These are phyloP conservation scores for Cercis canadensis DNA, from an alignment of 306 rosid genomes.

Conservation along the genomic window DNA sequence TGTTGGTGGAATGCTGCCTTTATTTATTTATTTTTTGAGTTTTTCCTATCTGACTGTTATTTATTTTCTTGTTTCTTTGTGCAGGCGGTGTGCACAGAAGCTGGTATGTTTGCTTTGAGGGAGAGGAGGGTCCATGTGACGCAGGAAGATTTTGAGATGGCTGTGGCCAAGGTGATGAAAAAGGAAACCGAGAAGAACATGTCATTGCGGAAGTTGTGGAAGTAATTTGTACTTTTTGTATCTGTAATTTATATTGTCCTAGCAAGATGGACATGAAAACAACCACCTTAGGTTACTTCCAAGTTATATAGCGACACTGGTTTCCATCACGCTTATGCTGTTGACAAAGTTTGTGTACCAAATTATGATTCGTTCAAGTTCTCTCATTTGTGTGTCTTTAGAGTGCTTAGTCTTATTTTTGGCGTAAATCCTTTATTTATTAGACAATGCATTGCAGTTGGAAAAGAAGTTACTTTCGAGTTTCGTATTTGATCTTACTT, in stretches of 20 bases:
- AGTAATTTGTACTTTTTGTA: slow-evolving; percentile 54
- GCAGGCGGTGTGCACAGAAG: slow-evolving; percentile 99
- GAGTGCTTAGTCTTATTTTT: not conserved
- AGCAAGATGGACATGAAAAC: slow-evolving; percentile 30
- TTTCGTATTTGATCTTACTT: too few relatives aligned
- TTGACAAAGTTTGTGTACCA: slow-evolving; percentile 41
- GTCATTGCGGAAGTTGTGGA: slow-evolving; percentile 98
- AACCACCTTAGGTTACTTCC: slow-evolving; percentile 23
- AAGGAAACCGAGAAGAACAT: slow-evolving; percentile 93
- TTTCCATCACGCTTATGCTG: slow-evolving; percentile 30
- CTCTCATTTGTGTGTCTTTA: slow-evolving; percentile 16
- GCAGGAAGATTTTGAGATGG: slow-evolving; percentile 99
- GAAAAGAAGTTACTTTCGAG: too few relatives aligned
- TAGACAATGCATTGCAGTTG: too few relatives aligned
- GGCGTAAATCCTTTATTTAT: too few relatives aligned
- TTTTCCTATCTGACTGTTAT: not conserved
- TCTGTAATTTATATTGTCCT: slow-evolving; percentile 25
- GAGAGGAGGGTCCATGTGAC: slow-evolving; percentile 97
- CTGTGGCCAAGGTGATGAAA: slow-evolving; percentile 99
- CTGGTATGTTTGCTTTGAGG: slow-evolving; percentile 98
- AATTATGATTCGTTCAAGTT: slow-evolving; percentile 27
- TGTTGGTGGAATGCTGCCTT: not conserved
- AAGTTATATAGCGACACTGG: slow-evolving; percentile 17
- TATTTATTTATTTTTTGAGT: not conserved
- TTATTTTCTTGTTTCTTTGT: not conserved